Evolutionary conservation across 2,329 filamentous ascomycete species (phyloP).

Genomic region (Huntiella moniliformis): DNA sequence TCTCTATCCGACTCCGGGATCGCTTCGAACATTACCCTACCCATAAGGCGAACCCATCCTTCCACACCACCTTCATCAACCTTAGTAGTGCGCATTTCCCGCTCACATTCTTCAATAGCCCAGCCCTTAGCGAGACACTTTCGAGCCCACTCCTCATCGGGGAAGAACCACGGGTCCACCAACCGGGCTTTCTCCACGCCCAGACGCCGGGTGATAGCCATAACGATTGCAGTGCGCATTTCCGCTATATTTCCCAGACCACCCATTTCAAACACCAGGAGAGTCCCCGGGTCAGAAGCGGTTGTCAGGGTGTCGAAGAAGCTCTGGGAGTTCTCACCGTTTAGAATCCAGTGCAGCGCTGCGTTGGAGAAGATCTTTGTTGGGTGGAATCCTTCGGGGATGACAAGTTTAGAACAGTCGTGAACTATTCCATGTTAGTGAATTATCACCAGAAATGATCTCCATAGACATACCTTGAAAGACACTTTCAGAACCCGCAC

Average conservation of each 20-base stretch:
- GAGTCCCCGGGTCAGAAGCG: constrained; percentile 28
- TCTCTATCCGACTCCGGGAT: constrained; percentile 31
- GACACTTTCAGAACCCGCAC: constrained; percentile 21
- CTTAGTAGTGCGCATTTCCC: constrained; percentile 45
- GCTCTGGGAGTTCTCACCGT: neutral
- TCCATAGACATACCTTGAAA: constrained; percentile 24
- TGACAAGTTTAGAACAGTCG: constrained; percentile 4
- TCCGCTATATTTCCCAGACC: constrained; percentile 50
- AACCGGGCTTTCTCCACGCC: constrained; percentile 29
- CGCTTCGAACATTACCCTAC: constrained; percentile 35
- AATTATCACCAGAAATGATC: neutral
- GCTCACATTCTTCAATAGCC: constrained; percentile 34
- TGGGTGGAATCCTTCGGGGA: constrained; percentile 17
- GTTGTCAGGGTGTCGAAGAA: constrained; percentile 21
- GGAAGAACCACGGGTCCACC: constrained; percentile 53
- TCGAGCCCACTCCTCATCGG: constrained; percentile 40
- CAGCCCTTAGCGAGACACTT: constrained; percentile 24
- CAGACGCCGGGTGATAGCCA: constrained; percentile 32
- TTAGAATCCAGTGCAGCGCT: constrained; percentile 43
- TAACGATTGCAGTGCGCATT: constrained; percentile 37
- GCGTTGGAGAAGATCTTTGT: constrained; percentile 48
- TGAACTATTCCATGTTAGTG: neutral
- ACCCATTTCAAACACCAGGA: constrained; percentile 52
- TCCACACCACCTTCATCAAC: constrained; percentile 40
- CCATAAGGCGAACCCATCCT: constrained; percentile 49